Evolutionary conservation across 148 eudicot genomes (phyloP).

Genomic region (Chenopodium berlandieri): DNA sequence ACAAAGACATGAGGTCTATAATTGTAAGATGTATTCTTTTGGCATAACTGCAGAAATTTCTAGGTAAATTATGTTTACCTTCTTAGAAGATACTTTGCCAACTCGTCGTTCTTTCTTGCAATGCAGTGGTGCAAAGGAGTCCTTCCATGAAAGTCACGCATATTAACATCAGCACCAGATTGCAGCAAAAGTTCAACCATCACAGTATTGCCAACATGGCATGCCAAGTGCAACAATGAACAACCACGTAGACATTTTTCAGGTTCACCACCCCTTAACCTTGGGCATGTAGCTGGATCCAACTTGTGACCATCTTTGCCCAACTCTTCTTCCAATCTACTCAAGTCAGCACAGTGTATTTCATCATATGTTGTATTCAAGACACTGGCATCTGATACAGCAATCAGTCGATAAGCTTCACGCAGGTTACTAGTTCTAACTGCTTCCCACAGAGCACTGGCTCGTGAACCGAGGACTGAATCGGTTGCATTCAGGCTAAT

Average conservation of each 20-base stretch:
- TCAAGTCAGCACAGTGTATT: slow-evolving; percentile 29
- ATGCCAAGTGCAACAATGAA: slow-evolving; percentile 83
- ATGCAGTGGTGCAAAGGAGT: slow-evolving; percentile 96
- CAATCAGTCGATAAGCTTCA: slow-evolving; percentile 71
- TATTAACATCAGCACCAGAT: slow-evolving; percentile 80
- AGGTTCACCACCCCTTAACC: slow-evolving; percentile 42
- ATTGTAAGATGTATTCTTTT: background rate
- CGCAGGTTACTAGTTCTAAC: slow-evolving; percentile 59
- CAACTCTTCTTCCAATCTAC: slow-evolving; percentile 31
- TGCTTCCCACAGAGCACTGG: slow-evolving; percentile 82
- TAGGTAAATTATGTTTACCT: slow-evolving; percentile 42
- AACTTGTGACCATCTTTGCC: slow-evolving; percentile 35
- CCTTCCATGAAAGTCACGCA: slow-evolving; percentile 79
- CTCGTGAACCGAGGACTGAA: slow-evolving; percentile 35
- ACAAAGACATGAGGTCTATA: background rate
- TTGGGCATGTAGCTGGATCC: slow-evolving; percentile 60
- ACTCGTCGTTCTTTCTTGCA: slow-evolving; percentile 52
- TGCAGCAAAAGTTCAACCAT: slow-evolving; percentile 89
- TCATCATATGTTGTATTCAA: slow-evolving; percentile 71
- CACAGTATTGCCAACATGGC: slow-evolving; percentile 57
- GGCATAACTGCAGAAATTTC: background rate
- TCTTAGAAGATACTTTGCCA: slow-evolving; percentile 88
- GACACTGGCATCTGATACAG: slow-evolving; percentile 52
- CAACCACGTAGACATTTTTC: slow-evolving; percentile 70
- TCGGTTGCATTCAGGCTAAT: slow-evolving; percentile 40